A percentile compares a stretch with the other conserved stretches of the same genome.
Conservation (phyloP, 2,329 filamentous ascomycete species). For the Cordyceps farinosa region DNA sequence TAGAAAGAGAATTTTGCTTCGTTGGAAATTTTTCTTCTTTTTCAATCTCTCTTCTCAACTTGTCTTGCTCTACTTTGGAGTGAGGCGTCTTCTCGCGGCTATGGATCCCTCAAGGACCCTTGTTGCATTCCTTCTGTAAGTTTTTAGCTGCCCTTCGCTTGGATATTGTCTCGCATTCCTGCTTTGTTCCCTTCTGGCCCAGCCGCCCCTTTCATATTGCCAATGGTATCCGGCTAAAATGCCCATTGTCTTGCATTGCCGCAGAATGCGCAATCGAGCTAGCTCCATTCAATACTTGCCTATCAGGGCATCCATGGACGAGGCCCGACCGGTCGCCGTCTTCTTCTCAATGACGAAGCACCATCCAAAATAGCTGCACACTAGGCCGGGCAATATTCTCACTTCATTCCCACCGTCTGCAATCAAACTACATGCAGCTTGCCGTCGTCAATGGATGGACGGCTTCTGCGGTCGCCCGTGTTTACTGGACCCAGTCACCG, state of each 20-base stretch:
- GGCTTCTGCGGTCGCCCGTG: background rate
- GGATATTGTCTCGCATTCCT: constrained; percentile 24
- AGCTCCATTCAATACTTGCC: background rate
- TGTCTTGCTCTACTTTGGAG: background rate
- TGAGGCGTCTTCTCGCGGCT: constrained; percentile 16
- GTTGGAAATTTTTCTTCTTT: background rate
- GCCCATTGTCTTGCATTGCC: constrained; percentile 15
- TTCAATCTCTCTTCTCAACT: background rate
- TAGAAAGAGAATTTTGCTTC: background rate
- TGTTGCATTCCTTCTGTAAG: constrained; percentile 67
- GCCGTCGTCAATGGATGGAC: background rate
- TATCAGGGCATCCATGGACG: background rate
- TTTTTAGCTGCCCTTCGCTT: constrained; percentile 28
- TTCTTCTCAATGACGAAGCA: background rate
- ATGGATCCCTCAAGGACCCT: constrained; percentile 64
- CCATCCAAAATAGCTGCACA: background rate
- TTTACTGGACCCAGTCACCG: background rate
- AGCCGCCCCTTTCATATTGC: constrained; percentile 1
- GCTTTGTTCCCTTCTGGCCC: constrained; percentile 21
- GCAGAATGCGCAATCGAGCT: background rate
- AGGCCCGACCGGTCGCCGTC: background rate
- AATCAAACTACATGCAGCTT: constrained; percentile 8
- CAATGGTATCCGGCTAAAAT: constrained; percentile 9
- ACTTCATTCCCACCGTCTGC: background rate
- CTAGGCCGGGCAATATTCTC: background rate